phyloP scores from a whole-genome alignment of 2,329 filamentous ascomycete genomes.

The Penicillium sp. region DNA sequence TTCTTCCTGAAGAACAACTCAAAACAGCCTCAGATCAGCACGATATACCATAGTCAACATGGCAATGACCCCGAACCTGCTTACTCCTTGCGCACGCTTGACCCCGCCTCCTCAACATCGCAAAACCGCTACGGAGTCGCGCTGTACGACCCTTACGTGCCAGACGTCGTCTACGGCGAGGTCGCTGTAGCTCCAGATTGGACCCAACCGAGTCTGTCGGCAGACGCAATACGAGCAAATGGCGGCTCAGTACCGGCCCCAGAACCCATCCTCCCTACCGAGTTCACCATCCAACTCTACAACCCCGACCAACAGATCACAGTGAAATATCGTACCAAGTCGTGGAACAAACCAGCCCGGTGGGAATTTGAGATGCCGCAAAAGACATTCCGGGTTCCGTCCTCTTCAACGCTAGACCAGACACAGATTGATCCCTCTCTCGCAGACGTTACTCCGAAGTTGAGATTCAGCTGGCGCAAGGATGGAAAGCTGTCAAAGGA shows the following conservation, averaged over 20 bases:
- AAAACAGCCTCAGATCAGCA: constrained; percentile 36
- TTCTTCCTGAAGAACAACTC: constrained; percentile 58
- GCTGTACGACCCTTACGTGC: constrained; percentile 75
- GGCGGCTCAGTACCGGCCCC: constrained; percentile 64
- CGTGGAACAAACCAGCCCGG: constrained; percentile 74
- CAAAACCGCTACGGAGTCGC: constrained; percentile 84
- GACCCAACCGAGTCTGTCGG: constrained; percentile 76
- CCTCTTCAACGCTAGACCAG: constrained; percentile 72
- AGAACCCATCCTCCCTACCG: constrained; percentile 69
- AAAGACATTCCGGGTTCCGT: constrained; percentile 77
- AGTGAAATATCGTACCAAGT: constrained; percentile 65
- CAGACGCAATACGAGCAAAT: constrained; percentile 71
- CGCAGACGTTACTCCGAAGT: constrained; percentile 61
- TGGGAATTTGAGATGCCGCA: constrained; percentile 95
- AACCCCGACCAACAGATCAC: constrained; percentile 82
- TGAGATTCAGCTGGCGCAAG: constrained; percentile 84
- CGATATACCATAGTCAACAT: constrained; percentile 57
- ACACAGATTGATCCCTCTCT: constrained; percentile 60
- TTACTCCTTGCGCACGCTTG: constrained; percentile 75
- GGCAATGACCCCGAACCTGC: constrained; percentile 76
- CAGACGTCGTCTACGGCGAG: constrained; percentile 82
- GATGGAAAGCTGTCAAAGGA: constrained; percentile 84
- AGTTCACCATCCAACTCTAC: constrained; percentile 85
- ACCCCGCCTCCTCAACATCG: constrained; percentile 66
- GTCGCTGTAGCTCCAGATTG: constrained; percentile 81